Conservation (phyloP, 345 rosid genomes). For the Kandelia obovata region DNA sequence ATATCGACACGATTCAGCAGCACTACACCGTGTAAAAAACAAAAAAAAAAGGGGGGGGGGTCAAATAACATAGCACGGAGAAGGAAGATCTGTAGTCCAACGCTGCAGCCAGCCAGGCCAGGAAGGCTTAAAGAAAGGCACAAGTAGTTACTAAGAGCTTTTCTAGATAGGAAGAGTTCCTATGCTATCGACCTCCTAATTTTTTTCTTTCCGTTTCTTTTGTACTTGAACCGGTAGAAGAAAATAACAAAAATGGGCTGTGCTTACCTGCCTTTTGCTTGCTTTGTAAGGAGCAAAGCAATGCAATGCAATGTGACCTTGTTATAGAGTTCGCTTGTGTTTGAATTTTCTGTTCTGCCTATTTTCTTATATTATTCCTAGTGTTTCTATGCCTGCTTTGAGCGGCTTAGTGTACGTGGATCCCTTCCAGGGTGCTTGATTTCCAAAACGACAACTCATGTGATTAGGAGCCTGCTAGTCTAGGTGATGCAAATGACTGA, state of each 20-base stretch:
- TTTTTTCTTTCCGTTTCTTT: neutral
- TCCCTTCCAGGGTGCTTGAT: too few species aligned
- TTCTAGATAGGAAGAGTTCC: conserved; percentile 18
- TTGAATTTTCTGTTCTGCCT: too few species aligned
- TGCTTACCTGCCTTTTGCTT: neutral
- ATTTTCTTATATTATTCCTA: too few species aligned
- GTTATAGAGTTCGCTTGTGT: too few species aligned
- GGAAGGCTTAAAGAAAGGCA: neutral
- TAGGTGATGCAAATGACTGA: too few species aligned
- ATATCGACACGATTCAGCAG: conserved; percentile 73
- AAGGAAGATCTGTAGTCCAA: neutral
- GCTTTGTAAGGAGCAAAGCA: neutral
- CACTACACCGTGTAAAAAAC: conserved; percentile 62
- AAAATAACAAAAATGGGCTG: neutral
- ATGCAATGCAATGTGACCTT: neutral
- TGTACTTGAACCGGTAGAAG: neutral
- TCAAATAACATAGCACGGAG: neutral
- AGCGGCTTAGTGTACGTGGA: too few species aligned
- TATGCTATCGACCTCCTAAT: conserved; percentile 6
- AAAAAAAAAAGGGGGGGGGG: neutral
- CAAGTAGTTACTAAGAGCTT: neutral
- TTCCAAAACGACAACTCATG: too few species aligned
- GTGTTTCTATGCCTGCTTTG: too few species aligned
- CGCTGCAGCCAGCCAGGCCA: neutral
- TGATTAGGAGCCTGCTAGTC: too few species aligned